A percentile compares a stretch with the other conserved stretches of the same genome.
These are phyloP conservation scores for Candolleomyces efflorescens DNA, from an alignment of 768 basidiomycete species.

Conservation along the genomic window DNA sequence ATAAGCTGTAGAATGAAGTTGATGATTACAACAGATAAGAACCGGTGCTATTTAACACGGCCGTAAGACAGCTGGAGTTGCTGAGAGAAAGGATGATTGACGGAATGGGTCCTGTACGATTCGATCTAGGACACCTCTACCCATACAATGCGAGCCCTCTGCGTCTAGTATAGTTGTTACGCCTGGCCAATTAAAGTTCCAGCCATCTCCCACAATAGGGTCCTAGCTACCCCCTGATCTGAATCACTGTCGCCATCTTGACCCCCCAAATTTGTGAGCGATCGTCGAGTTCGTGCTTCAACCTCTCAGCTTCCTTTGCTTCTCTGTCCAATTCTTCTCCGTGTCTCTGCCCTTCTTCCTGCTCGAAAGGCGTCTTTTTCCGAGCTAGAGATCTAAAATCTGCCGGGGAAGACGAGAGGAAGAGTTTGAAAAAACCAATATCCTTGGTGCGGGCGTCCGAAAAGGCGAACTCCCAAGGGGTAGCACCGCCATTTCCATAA, in stretches of 20 bases:
- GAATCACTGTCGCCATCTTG: background rate
- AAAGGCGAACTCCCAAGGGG: constrained; percentile 29
- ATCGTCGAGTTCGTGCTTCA: background rate
- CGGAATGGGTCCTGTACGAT: too few species aligned
- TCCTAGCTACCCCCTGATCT: background rate
- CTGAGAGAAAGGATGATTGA: too few species aligned
- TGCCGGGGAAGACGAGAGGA: constrained; percentile 30
- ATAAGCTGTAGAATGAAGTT: too few species aligned
- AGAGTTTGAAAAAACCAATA: constrained; percentile 41
- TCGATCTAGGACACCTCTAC: too few species aligned
- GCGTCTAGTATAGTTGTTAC: background rate
- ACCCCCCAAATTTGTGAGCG: background rate
- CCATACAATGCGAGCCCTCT: too few species aligned
- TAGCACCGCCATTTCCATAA: constrained; percentile 31
- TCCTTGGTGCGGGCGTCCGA: constrained; percentile 26
- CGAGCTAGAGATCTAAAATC: constrained; percentile 32
- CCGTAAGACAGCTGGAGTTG: too few species aligned
- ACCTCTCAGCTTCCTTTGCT: background rate
- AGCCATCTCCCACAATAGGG: background rate
- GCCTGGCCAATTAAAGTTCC: background rate
- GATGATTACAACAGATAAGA: too few species aligned
- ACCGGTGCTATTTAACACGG: too few species aligned
- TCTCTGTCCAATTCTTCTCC: background rate
- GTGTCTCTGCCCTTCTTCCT: background rate
- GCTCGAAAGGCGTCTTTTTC: constrained; percentile 23